Evolutionary conservation across 2,329 filamentous ascomycete genomes (phyloP).

Genomic region (Ascochyta clinopodiicola): DNA sequence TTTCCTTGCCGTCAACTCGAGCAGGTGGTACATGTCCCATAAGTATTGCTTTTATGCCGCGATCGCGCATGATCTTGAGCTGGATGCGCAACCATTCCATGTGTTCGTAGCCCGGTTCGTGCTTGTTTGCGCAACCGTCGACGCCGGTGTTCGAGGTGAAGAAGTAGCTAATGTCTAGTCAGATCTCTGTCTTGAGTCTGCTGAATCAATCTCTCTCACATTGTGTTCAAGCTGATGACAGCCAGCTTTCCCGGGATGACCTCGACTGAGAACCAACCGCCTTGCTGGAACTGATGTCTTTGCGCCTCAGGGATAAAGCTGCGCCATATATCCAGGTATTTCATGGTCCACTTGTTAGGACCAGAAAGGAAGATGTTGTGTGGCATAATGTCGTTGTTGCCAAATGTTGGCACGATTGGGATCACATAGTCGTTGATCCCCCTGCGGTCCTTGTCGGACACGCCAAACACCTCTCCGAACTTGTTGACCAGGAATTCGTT

Average conservation of each 20-base stretch:
- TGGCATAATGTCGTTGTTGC: constrained; percentile 96
- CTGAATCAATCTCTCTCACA: constrained; percentile 52
- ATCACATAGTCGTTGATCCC: constrained; percentile 66
- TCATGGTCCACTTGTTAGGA: constrained; percentile 84
- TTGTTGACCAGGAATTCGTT: constrained; percentile 79
- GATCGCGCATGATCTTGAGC: constrained; percentile 78
- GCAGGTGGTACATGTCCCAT: constrained; percentile 95
- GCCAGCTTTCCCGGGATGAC: constrained; percentile 85
- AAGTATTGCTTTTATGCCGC: constrained; percentile 91
- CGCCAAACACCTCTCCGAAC: constrained; percentile 75
- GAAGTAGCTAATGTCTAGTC: constrained; percentile 67
- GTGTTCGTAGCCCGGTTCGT: constrained; percentile 89
- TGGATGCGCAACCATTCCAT: constrained; percentile 96
- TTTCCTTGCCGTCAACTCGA: constrained; percentile 79
- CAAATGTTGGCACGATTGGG: constrained; percentile 87
- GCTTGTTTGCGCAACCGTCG: constrained; percentile 80
- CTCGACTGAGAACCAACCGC: constrained; percentile 94
- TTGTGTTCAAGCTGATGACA: constrained; percentile 92
- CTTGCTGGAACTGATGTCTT: constrained; percentile 86
- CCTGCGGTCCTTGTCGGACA: constrained; percentile 52
- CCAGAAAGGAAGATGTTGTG: constrained; percentile 91
- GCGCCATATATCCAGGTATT: constrained; percentile 80
- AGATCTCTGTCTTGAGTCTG: background rate
- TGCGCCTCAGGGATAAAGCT: constrained; percentile 92
- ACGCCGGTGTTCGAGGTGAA: constrained; percentile 93